Conservation (phyloP, 2,329 filamentous ascomycete genomes). For the Parasarocladium wereldwijsianum region DNA sequence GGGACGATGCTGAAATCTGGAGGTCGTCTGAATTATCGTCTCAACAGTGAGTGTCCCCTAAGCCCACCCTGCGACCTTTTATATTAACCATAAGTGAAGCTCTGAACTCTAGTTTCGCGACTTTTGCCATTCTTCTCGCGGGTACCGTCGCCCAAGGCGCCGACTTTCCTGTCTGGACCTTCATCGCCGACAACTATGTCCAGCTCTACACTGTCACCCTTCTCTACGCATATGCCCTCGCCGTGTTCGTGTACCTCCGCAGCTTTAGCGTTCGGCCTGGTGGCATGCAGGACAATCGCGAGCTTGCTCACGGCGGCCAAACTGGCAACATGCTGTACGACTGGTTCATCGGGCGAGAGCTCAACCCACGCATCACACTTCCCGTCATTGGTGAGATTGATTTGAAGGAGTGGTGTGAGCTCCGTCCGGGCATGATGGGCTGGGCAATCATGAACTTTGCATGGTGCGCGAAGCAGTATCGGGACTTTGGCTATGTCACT, state of each 20-base stretch:
- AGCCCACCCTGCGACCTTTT: background rate
- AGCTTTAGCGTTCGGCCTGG: slow-evolving; percentile 72
- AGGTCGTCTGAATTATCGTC: slow-evolving; percentile 65
- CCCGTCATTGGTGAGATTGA: slow-evolving; percentile 76
- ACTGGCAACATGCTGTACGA: slow-evolving; percentile 82
- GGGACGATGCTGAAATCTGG: slow-evolving; percentile 58
- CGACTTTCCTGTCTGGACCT: slow-evolving; percentile 79
- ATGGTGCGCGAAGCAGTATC: slow-evolving; percentile 79
- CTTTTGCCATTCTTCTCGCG: slow-evolving; percentile 53
- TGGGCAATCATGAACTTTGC: slow-evolving; percentile 79
- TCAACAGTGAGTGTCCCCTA: slow-evolving; percentile 44
- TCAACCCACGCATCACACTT: slow-evolving; percentile 73
- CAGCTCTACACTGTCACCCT: slow-evolving; percentile 76
- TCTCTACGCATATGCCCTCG: slow-evolving; percentile 56
- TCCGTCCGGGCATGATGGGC: slow-evolving; percentile 81
- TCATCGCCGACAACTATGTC: slow-evolving; percentile 80
- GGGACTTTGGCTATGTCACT: slow-evolving; percentile 66
- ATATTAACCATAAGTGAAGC: slow-evolving; percentile 30
- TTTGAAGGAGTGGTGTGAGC: slow-evolving; percentile 78
- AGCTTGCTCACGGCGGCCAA: slow-evolving; percentile 69
- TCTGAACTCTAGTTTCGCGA: slow-evolving; percentile 60
- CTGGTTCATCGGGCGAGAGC: slow-evolving; percentile 91
- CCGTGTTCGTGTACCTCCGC: slow-evolving; percentile 65
- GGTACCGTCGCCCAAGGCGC: slow-evolving; percentile 67
- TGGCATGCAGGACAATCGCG: slow-evolving; percentile 55